phyloP scores from a whole-genome alignment of 768 basidiomycete species.

The Termitomyces sp. region DNA sequence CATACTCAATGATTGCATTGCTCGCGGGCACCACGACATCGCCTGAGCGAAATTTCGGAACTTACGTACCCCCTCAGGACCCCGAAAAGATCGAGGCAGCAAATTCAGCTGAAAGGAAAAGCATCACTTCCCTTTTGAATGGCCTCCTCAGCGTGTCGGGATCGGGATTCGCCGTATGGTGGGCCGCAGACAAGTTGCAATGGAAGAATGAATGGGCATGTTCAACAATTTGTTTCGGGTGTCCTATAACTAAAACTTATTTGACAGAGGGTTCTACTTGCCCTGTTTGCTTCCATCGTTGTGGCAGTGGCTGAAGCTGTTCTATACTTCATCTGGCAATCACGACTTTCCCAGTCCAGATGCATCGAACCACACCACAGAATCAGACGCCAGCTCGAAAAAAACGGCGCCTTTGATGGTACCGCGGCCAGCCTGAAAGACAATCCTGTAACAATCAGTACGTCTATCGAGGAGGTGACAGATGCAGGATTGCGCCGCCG shows the following conservation, averaged over 20 bases:
- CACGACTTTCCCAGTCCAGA: slow-evolving; percentile 28
- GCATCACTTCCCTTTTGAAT: slow-evolving; percentile 67
- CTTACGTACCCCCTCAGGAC: slow-evolving; percentile 37
- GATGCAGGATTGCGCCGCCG: slow-evolving; percentile 23
- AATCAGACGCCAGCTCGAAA: slow-evolving; percentile 25
- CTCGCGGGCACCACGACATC: slow-evolving; percentile 78
- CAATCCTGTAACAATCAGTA: slow-evolving; percentile 3
- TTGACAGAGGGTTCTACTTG: slow-evolving; percentile 52
- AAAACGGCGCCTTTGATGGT: slow-evolving; percentile 23
- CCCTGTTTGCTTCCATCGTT: slow-evolving; percentile 53
- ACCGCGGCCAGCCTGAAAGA: slow-evolving; percentile 1
- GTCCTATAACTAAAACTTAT: slow-evolving; percentile 1
- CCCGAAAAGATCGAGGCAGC: slow-evolving; percentile 42
- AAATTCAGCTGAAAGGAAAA: slow-evolving; percentile 50
- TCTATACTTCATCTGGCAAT: slow-evolving; percentile 71
- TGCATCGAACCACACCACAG: slow-evolving; percentile 14
- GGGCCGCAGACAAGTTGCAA: slow-evolving; percentile 56
- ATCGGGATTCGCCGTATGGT: slow-evolving; percentile 66
- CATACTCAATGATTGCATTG: slow-evolving; percentile 67
- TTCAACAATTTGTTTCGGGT: slow-evolving; percentile 3
- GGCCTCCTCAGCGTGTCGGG: slow-evolving; percentile 63
- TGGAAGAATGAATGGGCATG: slow-evolving; percentile 78
- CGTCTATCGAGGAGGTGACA: slow-evolving; percentile 9
- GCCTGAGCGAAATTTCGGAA: slow-evolving; percentile 65
- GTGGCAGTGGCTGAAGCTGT: slow-evolving; percentile 67